Conservation (phyloP, 129 eudicot species). For the Saussurea involucrata region DNA sequence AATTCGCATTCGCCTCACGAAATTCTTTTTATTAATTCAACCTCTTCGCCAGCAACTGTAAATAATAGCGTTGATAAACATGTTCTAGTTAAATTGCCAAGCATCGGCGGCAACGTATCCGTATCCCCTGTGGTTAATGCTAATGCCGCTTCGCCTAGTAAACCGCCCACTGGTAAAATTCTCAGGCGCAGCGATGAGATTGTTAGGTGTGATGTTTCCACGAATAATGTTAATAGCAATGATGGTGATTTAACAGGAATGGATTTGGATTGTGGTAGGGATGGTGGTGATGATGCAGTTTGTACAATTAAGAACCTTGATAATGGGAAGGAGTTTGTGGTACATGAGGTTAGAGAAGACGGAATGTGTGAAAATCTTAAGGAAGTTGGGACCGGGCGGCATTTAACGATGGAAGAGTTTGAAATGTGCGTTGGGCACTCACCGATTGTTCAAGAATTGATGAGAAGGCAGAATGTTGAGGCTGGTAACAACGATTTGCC, state of each 20-base stretch:
- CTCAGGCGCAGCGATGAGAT: conserved; percentile 38
- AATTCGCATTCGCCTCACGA: conserved; percentile 15
- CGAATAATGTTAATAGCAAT: conserved; percentile 22
- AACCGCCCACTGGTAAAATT: conserved; percentile 59
- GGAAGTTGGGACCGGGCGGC: conserved; percentile 86
- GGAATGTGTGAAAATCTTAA: conserved; percentile 77
- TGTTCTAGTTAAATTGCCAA: conserved; percentile 29
- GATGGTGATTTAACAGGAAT: conserved; percentile 15
- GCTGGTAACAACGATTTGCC: conserved; percentile 42
- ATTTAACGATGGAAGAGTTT: conserved; percentile 89
- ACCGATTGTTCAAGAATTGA: conserved; percentile 87
- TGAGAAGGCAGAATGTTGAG: conserved; percentile 95
- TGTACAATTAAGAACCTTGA: conserved; percentile 87
- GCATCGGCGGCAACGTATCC: conserved; percentile 29
- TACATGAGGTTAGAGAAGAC: conserved; percentile 82
- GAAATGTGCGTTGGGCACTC: conserved; percentile 93
- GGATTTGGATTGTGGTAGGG: conserved; percentile 32
- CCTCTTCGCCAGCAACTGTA: conserved; percentile 34
- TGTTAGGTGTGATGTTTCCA: conserved; percentile 19
- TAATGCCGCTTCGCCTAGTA: conserved; percentile 46
- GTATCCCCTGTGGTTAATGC: conserved; percentile 7
- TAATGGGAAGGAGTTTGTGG: conserved; percentile 95
- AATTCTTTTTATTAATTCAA: conserved; percentile 39
- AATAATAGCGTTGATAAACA: conserved; percentile 33
- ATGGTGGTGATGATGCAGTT: conserved; percentile 31